A percentile compares a stretch with the other conserved stretches of the same genome.
Evolutionary conservation across 768 basidiomycete species (phyloP).

Genomic region (Hebeloma cylindrosporum): DNA sequence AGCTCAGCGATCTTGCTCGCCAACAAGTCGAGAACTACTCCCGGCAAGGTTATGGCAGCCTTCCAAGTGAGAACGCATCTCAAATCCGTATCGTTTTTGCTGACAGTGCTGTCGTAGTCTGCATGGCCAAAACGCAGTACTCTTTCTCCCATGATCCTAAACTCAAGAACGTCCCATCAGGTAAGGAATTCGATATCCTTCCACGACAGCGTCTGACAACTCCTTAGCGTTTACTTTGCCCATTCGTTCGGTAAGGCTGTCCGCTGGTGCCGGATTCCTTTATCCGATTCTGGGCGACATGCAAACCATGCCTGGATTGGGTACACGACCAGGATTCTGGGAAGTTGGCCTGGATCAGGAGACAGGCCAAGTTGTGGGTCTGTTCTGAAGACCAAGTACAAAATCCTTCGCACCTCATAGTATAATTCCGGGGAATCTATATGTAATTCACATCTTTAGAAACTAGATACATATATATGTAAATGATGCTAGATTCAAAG

Average conservation of each 20-base stretch:
- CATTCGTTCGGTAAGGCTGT: constrained; percentile 82
- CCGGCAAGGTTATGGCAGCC: constrained; percentile 76
- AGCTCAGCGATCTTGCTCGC: constrained; percentile 80
- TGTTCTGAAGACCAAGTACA: constrained; percentile 59
- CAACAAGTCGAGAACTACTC: constrained; percentile 91
- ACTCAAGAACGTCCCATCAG: constrained; percentile 85
- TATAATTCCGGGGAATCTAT: neutral
- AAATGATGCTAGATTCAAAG: too few relatives aligned
- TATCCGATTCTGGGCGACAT: constrained; percentile 96
- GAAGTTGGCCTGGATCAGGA: constrained; percentile 81
- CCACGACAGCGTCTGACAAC: neutral
- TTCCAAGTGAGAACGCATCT: constrained; percentile 62
- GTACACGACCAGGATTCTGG: constrained; percentile 92
- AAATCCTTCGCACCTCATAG: constrained; percentile 2
- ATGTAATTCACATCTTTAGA: constrained; percentile 3
- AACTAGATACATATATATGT: too few relatives aligned
- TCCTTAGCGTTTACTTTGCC: constrained; percentile 81
- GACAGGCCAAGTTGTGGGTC: constrained; percentile 79
- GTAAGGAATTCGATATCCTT: constrained; percentile 31
- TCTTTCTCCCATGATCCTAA: constrained; percentile 95
- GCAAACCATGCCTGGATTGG: constrained; percentile 97
- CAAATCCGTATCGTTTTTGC: neutral
- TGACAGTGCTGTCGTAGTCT: constrained; percentile 51
- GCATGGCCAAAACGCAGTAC: constrained; percentile 98
- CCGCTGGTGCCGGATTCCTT: constrained; percentile 94